phyloP scores from a whole-genome alignment of 768 basidiomycete species.

The Lentinula sp. region DNA sequence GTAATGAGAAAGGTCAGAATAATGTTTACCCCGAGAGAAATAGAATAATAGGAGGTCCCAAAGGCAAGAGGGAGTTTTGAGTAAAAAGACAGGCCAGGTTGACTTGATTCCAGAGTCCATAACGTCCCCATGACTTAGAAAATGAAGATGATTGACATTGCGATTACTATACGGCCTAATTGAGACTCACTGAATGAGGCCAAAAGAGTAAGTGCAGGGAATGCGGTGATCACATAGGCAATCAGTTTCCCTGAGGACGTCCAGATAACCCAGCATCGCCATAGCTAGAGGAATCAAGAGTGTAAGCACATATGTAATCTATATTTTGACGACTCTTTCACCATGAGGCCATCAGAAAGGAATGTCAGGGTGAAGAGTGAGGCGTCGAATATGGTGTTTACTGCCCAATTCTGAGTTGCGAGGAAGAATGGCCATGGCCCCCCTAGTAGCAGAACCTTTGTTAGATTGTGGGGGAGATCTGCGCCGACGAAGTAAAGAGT shows the following conservation, averaged over 20 bases:
- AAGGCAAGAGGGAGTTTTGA: background rate
- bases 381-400: slow-evolving; percentile 38
- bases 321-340: slow-evolving; percentile 13
- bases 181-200: slow-evolving; percentile 32
- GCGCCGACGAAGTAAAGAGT: background rate
- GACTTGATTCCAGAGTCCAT: slow-evolving; percentile 3
- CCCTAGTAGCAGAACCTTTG: background rate
- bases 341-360: slow-evolving; percentile 36
- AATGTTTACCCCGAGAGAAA: slow-evolving; percentile 11
- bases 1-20: slow-evolving; percentile 10
- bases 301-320: background rate
- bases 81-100: slow-evolving; percentile 3
- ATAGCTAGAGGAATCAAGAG: slow-evolving; percentile 21
- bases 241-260: slow-evolving; percentile 23
- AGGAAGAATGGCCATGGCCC: slow-evolving; percentile 42
- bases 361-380: slow-evolving; percentile 36
- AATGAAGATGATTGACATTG: background rate
- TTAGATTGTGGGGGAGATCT: background rate
- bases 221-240: slow-evolving; percentile 24
- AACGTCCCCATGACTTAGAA: slow-evolving; percentile 1
- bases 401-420: slow-evolving; percentile 29
- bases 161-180: background rate
- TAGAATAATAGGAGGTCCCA: slow-evolving; percentile 6
- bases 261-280: slow-evolving; percentile 45
- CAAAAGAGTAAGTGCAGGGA: slow-evolving; percentile 31